Base-by-base conservation (phyloP, 1,284 basidiomycete genomes). In the Exobasidium rhododendri region DNA sequence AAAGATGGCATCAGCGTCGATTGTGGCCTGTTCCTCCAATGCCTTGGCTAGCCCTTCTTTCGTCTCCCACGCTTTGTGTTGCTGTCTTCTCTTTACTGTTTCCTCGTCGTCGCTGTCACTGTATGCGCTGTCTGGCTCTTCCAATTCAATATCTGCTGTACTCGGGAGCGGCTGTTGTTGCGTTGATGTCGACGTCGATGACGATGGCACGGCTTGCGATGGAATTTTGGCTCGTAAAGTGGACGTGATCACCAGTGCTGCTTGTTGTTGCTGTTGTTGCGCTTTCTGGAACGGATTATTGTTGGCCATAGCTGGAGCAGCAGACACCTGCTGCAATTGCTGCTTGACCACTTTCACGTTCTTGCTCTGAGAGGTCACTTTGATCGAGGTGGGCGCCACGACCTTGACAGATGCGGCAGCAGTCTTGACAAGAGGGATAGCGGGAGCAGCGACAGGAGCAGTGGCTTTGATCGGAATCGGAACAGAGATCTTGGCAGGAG, bases 71-170 rank as follows among this genome's bases (percentile, higher is more conserved):
- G 62, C 52, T 17, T 73, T 70, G 63, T 74, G 70, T n/a, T 67
- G 66, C 31, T 69, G 67, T 29, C 76, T 68, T 64, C 68, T 70
- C 28, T 65, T 65, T 26, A 74, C 66, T 29, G 73, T 73, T 50
- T 69, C 72, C 59, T 77, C 74, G 49, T 77, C 75, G 14, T 77
- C 76, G 47, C 71, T 74, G 61, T 78, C 74, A 5, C 74, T 77
- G 59, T 78, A 78, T 46, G 75, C 76, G 47, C 66, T 70, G 10
- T 65, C 66, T 24, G 75, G 70, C 43, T 75, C 73, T 7, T 71
- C 70, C 59, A 78, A 47, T 2, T 55, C 51, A 28, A 60, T 29
- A 45, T 60, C 29, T 26, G 29, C 62, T 24, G 58, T 59, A 17
- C 58, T 58, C n/a, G 55, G 58, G n/a, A n/a, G n/a, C n/a, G n/a